A percentile compares a stretch with the other conserved stretches of the same genome.
These are phyloP conservation scores for Austropuccinia psidii DNA, from an alignment of 1,284 basidiomycete genomes.

Conservation along the genomic window DNA sequence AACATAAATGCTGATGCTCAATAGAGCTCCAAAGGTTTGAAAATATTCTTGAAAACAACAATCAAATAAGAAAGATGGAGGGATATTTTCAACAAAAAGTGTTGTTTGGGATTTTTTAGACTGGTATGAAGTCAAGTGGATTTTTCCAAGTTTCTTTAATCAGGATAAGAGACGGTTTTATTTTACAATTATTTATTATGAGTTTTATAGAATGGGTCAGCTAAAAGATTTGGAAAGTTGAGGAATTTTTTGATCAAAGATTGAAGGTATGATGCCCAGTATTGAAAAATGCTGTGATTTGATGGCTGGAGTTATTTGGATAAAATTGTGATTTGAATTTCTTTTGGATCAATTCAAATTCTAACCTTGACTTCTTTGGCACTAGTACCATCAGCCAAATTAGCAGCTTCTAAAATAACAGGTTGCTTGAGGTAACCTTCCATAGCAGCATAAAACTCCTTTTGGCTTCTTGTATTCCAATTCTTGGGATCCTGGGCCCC, in stretches of 20 bases:
- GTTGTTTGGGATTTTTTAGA: background rate
- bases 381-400: slow-evolving; percentile 32
- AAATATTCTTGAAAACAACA: slow-evolving; percentile 24
- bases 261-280: background rate
- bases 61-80: slow-evolving; percentile 21
- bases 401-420: slow-evolving; percentile 27
- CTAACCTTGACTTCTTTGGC: slow-evolving; percentile 29
- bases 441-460: slow-evolving; percentile 3
- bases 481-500: background rate
- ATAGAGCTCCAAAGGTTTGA: slow-evolving; percentile 1
- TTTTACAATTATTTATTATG: background rate
- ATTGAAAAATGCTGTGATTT: background rate
- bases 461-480: background rate
- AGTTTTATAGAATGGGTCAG: background rate
- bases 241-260: slow-evolving; percentile 3
- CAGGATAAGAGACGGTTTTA: background rate
- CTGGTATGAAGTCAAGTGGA: background rate
- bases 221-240: background rate
- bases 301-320: background rate
- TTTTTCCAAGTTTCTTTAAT: background rate
- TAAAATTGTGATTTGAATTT: background rate
- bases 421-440: slow-evolving; percentile 9
- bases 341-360: too few species aligned
- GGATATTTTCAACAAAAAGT: slow-evolving; percentile 32
- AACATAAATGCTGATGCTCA: slow-evolving; percentile 9